phyloP scores from a whole-genome alignment of 2,329 filamentous ascomycete species.

The Exophiala xenobiotica region DNA sequence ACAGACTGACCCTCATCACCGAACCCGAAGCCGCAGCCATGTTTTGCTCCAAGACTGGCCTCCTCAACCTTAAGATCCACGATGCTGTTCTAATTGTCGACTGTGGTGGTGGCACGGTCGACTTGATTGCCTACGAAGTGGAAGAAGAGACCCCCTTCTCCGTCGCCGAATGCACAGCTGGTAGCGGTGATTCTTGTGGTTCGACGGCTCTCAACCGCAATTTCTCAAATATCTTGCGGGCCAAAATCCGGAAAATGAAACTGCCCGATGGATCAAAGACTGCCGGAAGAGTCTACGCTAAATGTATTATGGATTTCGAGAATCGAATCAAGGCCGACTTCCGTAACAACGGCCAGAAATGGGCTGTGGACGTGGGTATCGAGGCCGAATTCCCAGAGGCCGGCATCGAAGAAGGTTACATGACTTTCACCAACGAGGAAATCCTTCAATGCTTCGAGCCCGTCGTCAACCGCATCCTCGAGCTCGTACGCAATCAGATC shows the following conservation, averaged over 20 bases:
- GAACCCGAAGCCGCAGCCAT: conserved; percentile 96
- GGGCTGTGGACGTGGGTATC: conserved; percentile 97
- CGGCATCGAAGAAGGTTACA: conserved; percentile 97
- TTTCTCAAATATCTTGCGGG: conserved; percentile 95
- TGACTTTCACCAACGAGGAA: conserved; percentile 99
- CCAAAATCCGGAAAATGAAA: conserved; percentile 99
- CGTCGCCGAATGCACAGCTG: conserved; percentile 93
- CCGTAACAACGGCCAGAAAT: conserved; percentile 98
- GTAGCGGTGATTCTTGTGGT: conserved; percentile 94
- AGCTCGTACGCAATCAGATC: conserved; percentile 96
- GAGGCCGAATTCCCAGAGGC: conserved; percentile 97
- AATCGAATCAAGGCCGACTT: conserved; percentile 99
- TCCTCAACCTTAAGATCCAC: conserved; percentile 95
- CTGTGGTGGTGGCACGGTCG: conserved; percentile 96
- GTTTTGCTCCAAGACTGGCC: conserved; percentile 95
- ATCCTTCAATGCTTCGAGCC: conserved; percentile 99
- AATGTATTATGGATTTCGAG: conserved; percentile 99
- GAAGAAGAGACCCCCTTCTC: conserved; percentile 97
- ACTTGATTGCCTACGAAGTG: conserved; percentile 98
- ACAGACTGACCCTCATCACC: conserved; percentile 87
- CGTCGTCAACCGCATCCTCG: conserved; percentile 93
- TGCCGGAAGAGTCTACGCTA: conserved; percentile 96
- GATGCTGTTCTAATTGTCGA: conserved; percentile 98
- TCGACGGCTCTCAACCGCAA: conserved; percentile 98
- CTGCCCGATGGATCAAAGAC: conserved; percentile 94